Evolutionary conservation across 1,139 yeast genomes (phyloP).

Genomic region (Hemisphaericaspora xylofermentans): DNA sequence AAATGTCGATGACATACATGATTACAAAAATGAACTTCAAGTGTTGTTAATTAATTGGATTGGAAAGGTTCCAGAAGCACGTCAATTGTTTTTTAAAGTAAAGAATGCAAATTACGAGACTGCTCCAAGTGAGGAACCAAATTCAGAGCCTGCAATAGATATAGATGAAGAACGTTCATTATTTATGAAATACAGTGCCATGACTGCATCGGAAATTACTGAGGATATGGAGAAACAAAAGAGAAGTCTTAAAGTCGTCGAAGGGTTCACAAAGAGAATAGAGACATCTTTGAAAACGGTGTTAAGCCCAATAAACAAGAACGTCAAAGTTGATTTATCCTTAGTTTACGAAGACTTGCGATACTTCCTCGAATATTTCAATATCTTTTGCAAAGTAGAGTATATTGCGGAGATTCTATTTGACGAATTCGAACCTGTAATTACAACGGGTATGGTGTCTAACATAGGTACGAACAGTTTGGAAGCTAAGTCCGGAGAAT

Average conservation of each 20-base stretch:
- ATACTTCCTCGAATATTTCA: slow-evolving; percentile 29
- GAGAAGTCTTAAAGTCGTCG: slow-evolving; percentile 12
- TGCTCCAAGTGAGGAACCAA: neutral
- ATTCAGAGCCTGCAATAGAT: neutral
- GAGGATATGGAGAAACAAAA: slow-evolving; percentile 20
- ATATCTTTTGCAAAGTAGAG: slow-evolving; percentile 33
- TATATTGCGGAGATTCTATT: slow-evolving; percentile 29
- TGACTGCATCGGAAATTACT: slow-evolving; percentile 15
- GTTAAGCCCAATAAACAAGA: slow-evolving; percentile 3
- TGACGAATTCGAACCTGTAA: slow-evolving; percentile 25
- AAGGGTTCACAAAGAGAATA: slow-evolving; percentile 16
- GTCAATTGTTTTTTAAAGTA: slow-evolving; percentile 36
- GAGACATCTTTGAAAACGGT: slow-evolving; percentile 16
- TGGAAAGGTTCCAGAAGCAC: slow-evolving; percentile 45
- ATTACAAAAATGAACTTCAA: slow-evolving; percentile 57
- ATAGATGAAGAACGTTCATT: slow-evolving; percentile 12
- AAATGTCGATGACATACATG: slow-evolving; percentile 31
- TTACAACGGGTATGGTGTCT: slow-evolving; percentile 20
- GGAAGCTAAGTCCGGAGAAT: slow-evolving; percentile 5
- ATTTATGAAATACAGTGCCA: slow-evolving; percentile 14
- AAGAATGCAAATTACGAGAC: slow-evolving; percentile 21
- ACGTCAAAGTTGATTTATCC: slow-evolving; percentile 5
- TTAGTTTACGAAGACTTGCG: slow-evolving; percentile 19
- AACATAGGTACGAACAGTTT: slow-evolving; percentile 4
- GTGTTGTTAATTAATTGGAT: slow-evolving; percentile 62